Evolutionary conservation across 2,329 filamentous ascomycete species (phyloP).

Genomic region (Neopestalotiopsis sp.): DNA sequence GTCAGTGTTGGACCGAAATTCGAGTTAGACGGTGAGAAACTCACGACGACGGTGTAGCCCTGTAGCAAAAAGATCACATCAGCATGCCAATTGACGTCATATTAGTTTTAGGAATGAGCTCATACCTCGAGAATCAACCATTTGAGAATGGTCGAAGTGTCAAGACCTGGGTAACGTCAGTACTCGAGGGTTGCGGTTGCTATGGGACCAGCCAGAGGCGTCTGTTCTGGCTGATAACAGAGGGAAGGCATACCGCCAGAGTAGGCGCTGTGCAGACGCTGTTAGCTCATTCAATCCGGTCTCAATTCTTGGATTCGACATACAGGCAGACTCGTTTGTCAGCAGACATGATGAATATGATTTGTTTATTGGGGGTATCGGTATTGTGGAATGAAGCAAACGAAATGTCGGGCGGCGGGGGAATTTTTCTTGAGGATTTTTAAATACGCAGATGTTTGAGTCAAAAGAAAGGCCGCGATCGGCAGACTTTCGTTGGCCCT

Average conservation of each 20-base stretch:
- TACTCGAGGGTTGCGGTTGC: background rate
- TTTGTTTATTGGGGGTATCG: background rate
- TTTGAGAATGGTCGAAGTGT: slow-evolving; percentile 48
- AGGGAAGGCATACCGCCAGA: slow-evolving; percentile 26
- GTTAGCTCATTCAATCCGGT: background rate
- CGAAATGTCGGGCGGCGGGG: background rate
- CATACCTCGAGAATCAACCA: slow-evolving; percentile 40
- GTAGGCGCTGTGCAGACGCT: slow-evolving; percentile 27
- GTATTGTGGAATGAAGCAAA: background rate
- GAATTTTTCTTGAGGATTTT: background rate
- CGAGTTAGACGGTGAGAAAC: background rate
- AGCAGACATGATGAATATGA: background rate
- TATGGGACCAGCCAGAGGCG: too few relatives aligned
- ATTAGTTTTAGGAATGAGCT: background rate
- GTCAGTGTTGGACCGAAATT: background rate
- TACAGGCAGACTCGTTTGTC: slow-evolving; percentile 3
- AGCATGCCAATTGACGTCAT: background rate
- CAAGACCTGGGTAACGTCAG: slow-evolving; percentile 39
- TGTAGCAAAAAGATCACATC: slow-evolving; percentile 16
- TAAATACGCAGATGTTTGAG: background rate
- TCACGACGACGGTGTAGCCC: slow-evolving; percentile 33
- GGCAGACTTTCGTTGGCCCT: too few relatives aligned
- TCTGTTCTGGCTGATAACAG: background rate
- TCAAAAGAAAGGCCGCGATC: too few relatives aligned
- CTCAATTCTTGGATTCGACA: background rate